Evolutionary conservation across 768 basidiomycete species (phyloP).

Genomic region (Podaxis carcinomalis): DNA sequence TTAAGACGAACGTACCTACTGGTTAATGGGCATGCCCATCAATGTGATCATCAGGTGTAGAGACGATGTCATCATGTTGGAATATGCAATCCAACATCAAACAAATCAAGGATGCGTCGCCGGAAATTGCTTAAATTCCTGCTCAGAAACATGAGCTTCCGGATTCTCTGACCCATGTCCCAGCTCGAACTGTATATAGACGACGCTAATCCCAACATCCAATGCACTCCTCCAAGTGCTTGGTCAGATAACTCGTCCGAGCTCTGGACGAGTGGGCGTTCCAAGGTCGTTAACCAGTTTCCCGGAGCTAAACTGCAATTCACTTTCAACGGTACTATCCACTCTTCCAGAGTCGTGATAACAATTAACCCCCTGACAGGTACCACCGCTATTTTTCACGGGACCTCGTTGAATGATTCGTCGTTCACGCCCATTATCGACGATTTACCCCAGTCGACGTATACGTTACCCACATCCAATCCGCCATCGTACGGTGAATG

Average conservation of each 20-base stretch:
- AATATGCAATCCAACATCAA: neutral
- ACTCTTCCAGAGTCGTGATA: neutral
- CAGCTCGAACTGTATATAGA: constrained; percentile 3
- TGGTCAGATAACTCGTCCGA: constrained; percentile 7
- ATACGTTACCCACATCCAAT: neutral
- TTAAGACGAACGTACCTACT: neutral
- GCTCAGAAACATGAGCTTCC: neutral
- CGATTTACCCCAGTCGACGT: neutral
- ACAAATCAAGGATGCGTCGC: neutral
- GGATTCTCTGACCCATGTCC: neutral
- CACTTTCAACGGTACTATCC: constrained; percentile 1
- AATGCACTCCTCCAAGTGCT: neutral
- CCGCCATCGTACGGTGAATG: constrained; percentile 14
- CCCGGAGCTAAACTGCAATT: constrained; percentile 1
- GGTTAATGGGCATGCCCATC: neutral
- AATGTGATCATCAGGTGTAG: neutral
- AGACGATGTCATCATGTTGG: neutral
- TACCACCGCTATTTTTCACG: constrained; percentile 1
- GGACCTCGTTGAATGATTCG: constrained; percentile 2
- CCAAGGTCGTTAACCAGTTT: neutral
- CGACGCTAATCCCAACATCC: neutral
- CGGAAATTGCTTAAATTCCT: neutral
- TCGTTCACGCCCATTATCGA: neutral
- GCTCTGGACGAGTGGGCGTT: constrained; percentile 2
- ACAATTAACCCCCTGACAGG: neutral